Evolutionary conservation across 805 yeast genomes (phyloP), one percentile per base, ranked within the genome.

Genomic region (Henningerozyma blattae): DNA sequence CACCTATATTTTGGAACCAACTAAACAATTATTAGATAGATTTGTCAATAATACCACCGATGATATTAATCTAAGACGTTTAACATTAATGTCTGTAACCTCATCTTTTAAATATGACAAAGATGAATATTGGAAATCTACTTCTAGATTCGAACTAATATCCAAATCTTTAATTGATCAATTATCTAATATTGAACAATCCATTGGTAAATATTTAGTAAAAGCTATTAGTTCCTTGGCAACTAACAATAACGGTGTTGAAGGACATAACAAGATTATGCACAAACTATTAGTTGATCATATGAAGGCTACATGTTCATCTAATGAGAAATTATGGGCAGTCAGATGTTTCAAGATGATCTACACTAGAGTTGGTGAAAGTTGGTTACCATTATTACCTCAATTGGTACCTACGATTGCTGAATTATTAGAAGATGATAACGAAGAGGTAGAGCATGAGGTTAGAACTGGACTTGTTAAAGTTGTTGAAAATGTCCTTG

Each of bases 351-450:
- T 91, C 54, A 84, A 83, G 57, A 66, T 75, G 18, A 74, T 91
- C 22, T 91, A 86, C 68, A 81, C 82, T 44, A 82, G 82, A 64
- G 79, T 86, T 47, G 96, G 97, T 35, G 97, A 91, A 48, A 84
- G 77, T 54, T 91, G 97, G 98, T 68, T 91, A 43, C 65, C 79
- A 22, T 68, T 82, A 64, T 67, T 91, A 47, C 98, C 98, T 17
- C 95, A 87, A 52, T 69, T 91, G 46, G 94, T 91, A 41, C 99
- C 99, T 22, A 70, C 84, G 39, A 84, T 91, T 56, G 95, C 97
- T 6, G 99, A 91, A 60, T 62, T 91, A 37, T 67, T 91, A 41
- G 99, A 91, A 52, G 97, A 87, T 53, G 97, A 91, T 39, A 93
- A 87, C 42, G 98, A 91, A 56, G 75, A 71, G 32, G 95, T 91